These are phyloP conservation scores for Rubia balearica DNA, from an alignment of 305 asterid genomes.

Conservation along the genomic window DNA sequence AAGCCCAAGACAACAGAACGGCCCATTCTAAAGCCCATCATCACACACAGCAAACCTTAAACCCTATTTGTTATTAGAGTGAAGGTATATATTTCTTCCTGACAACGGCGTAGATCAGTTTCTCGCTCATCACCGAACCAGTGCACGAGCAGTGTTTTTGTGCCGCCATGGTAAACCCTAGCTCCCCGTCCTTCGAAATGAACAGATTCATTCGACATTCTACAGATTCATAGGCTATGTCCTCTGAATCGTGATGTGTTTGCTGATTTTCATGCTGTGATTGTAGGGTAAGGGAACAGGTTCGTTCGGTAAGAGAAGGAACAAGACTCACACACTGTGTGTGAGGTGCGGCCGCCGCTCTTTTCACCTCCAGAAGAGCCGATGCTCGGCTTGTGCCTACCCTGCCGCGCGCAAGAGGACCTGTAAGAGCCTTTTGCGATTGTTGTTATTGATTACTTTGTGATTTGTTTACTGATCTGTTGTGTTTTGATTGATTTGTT, in stretches of 20 bases:
- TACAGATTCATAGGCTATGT: no score
- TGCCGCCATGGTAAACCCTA: conserved; percentile 36
- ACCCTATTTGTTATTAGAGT: background rate
- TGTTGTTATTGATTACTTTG: background rate
- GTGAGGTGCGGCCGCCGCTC: conserved; percentile 95
- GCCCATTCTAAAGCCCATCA: background rate
- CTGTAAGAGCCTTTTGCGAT: conserved; percentile 29
- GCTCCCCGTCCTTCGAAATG: background rate
- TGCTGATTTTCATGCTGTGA: background rate
- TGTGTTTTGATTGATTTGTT: background rate
- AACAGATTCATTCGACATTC: no score
- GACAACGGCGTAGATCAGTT: background rate
- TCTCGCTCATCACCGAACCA: conserved; percentile 17
- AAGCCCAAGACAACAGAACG: background rate
- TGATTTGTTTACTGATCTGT: background rate
- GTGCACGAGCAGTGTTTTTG: conserved; percentile 28
- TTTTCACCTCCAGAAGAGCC: conserved; percentile 94
- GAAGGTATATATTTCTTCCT: background rate
- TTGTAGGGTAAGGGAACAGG: conserved; percentile 85
- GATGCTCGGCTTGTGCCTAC: conserved; percentile 87
- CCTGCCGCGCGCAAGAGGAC: conserved; percentile 93
- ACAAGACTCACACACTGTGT: conserved; percentile 94
- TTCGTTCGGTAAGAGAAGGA: conserved; percentile 87
- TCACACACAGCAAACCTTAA: conserved; percentile 16
- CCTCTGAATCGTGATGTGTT: background rate